phyloP scores from a whole-genome alignment of 179 eudicot species.

The Gypsophila paniculata region DNA sequence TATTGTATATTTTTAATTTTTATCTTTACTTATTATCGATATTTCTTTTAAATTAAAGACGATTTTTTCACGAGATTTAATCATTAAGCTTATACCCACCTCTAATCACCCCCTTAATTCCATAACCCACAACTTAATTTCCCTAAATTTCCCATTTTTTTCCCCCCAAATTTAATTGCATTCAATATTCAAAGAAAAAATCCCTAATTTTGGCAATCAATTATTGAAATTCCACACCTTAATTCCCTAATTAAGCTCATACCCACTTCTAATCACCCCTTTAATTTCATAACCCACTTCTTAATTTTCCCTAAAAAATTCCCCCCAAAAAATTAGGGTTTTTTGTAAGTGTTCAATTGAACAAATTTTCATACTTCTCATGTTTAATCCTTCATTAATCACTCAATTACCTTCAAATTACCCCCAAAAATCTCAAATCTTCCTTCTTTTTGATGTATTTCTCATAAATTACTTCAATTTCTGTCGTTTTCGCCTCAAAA shows the following conservation, averaged over 20 bases:
- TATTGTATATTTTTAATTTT: too few relatives aligned
- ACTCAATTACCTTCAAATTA: conserved; percentile 29
- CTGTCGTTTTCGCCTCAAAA: conserved; percentile 58
- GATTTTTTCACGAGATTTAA: too few relatives aligned
- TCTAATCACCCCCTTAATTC: background rate
- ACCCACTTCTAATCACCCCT: conserved; percentile 1
- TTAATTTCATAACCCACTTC: conserved; percentile 3
- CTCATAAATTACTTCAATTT: conserved; percentile 42
- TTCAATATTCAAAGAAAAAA: background rate
- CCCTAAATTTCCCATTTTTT: background rate
- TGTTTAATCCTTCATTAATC: conserved; percentile 35
- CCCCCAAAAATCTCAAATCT: conserved; percentile 33
- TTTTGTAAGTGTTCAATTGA: conserved; percentile 1
- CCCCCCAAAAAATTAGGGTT: background rate
- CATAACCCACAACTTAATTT: background rate
- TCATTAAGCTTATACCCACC: background rate
- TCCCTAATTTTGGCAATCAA: conserved; percentile 10
- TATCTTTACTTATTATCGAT: too few relatives aligned
- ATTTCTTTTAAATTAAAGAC: too few relatives aligned
- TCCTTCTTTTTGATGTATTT: conserved; percentile 42
- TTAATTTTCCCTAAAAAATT: conserved; percentile 5
- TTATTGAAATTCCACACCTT: conserved; percentile 7
- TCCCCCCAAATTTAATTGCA: background rate
- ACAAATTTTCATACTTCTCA: conserved; percentile 38
- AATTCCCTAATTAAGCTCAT: conserved; percentile 9